Conservation (phyloP, 805 yeast genomes). For the Scheffersomyces amazonensis region DNA sequence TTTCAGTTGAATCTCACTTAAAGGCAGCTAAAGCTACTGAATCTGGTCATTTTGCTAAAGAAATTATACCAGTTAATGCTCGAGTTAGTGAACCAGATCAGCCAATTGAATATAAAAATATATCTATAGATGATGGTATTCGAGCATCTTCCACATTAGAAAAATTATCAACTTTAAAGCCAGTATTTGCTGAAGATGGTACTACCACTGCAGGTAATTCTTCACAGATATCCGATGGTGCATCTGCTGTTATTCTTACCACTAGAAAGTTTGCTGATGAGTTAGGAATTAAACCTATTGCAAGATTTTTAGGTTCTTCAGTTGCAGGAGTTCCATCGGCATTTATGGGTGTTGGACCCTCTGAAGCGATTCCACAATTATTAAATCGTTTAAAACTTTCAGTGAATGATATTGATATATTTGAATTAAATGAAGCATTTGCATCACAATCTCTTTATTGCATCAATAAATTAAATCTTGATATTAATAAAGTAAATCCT, state of each 20-base stretch:
- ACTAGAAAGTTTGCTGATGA: slow-evolving; percentile 31
- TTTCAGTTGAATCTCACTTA: slow-evolving; percentile 21
- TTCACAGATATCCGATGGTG: slow-evolving; percentile 36
- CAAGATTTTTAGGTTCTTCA: slow-evolving; percentile 24
- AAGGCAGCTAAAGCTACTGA: slow-evolving; percentile 21
- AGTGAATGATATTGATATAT: slow-evolving; percentile 23
- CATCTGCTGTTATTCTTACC: slow-evolving; percentile 31
- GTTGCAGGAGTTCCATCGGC: slow-evolving; percentile 33
- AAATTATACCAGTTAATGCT: slow-evolving; percentile 16
- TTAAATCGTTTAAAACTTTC: slow-evolving; percentile 19
- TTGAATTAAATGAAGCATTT: slow-evolving; percentile 36
- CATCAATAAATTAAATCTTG: slow-evolving; percentile 23
- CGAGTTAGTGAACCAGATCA: slow-evolving; percentile 6
- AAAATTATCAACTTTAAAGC: slow-evolving; percentile 24
- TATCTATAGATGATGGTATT: slow-evolving; percentile 28
- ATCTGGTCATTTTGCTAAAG: slow-evolving; percentile 19
- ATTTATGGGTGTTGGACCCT: slow-evolving; percentile 36
- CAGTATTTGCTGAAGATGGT: slow-evolving; percentile 28
- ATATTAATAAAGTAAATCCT: slow-evolving; percentile 38
- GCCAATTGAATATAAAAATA: slow-evolving; percentile 7
- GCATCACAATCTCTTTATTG: slow-evolving; percentile 31
- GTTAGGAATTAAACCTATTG: slow-evolving; percentile 28
- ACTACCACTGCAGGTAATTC: slow-evolving; percentile 36
- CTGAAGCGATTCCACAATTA: slow-evolving; percentile 27
- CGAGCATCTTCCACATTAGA: slow-evolving; percentile 21